Conservation (phyloP, 345 rosid genomes). For the Trapa bicornis region DNA sequence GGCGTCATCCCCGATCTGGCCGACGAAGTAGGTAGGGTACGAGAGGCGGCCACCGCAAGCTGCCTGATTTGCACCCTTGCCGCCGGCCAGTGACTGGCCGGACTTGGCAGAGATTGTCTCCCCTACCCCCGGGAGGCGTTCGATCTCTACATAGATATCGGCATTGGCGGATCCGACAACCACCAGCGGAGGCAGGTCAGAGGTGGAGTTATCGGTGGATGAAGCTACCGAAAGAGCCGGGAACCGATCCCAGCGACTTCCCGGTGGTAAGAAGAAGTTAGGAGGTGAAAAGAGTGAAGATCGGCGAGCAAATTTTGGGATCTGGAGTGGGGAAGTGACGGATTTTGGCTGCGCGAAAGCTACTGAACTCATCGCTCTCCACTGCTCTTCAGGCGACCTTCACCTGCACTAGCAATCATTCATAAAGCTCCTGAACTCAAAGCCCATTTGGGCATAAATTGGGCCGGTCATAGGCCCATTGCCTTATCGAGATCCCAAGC, state of each 20-base stretch:
- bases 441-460: no score
- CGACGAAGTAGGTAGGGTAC: constrained; percentile 70
- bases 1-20: constrained; percentile 76
- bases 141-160: constrained; percentile 77
- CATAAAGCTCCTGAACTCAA: no score
- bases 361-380: constrained; percentile 5
- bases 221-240: neutral
- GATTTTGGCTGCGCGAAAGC: constrained; percentile 8
- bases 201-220: neutral
- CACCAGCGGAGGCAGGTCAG: constrained; percentile 41
- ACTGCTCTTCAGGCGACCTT: no score
- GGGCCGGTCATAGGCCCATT: no score
- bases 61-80: constrained; percentile 95
- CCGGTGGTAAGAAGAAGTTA: neutral
- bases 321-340: neutral
- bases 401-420: no score
- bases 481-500: neutral
- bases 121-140: constrained; percentile 58
- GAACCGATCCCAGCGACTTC: neutral
- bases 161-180: constrained; percentile 92
- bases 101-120: constrained; percentile 75
- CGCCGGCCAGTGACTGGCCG: constrained; percentile 77
- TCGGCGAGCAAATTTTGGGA: neutral
- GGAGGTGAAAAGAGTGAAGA: neutral
- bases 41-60: constrained; percentile 66